These are phyloP conservation scores for Solanum chmielewskii DNA, from an alignment of 257 asterid genomes.

Conservation along the genomic window DNA sequence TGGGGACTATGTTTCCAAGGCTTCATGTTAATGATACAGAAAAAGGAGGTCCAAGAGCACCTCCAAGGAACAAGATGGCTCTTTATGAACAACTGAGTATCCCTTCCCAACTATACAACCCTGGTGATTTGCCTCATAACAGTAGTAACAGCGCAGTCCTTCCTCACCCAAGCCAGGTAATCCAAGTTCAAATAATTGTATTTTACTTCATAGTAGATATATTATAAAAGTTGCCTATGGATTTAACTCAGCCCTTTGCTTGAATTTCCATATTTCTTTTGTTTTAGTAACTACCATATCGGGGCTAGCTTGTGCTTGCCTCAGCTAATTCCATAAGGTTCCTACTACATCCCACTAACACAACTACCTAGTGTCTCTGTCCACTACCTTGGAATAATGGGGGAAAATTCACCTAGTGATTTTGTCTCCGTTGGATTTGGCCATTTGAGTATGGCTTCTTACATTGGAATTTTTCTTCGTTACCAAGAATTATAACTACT, in stretches of 20 bases:
- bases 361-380: background rate
- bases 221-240: background rate
- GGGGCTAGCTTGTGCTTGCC: background rate
- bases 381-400: background rate
- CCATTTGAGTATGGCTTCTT: background rate
- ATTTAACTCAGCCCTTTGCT: background rate
- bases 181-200: background rate
- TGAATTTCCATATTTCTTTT: background rate
- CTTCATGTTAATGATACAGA: slow-evolving; percentile 85
- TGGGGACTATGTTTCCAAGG: slow-evolving; percentile 94
- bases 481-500: background rate
- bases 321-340: background rate
- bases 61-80: slow-evolving; percentile 99
- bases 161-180: slow-evolving; percentile 50
- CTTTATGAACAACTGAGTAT: slow-evolving; percentile 88
- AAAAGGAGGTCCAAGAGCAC: slow-evolving; percentile 97
- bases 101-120: slow-evolving; percentile 61
- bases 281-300: background rate
- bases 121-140: slow-evolving; percentile 10
- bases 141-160: slow-evolving; percentile 17
- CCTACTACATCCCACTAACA: background rate
- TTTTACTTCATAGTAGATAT: background rate
- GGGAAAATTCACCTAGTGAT: background rate
- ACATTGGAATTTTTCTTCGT: background rate
- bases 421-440: background rate